phyloP scores from a whole-genome alignment of 164 flowering plant species.

The Sextonia rubra region DNA sequence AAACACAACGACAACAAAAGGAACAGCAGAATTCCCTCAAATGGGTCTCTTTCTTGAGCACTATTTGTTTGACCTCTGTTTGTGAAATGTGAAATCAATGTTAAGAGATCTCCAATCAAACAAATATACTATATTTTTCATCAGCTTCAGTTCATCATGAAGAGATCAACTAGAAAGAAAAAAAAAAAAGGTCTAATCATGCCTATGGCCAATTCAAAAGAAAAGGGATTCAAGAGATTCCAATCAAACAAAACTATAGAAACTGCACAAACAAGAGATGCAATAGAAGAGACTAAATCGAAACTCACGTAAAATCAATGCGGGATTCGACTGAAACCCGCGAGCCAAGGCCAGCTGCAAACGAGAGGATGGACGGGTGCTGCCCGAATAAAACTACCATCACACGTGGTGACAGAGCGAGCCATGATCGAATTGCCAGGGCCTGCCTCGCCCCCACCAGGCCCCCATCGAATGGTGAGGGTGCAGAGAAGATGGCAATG shows the following conservation, averaged over 20 bases:
- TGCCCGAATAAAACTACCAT: conserved; percentile 65
- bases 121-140: background rate
- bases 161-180: background rate
- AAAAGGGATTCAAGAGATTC: background rate
- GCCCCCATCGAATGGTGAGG: conserved; percentile 47
- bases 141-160: background rate
- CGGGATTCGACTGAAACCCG: conserved; percentile 62
- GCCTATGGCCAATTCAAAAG: background rate
- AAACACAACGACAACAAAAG: background rate
- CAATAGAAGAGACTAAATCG: background rate
- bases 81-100: background rate
- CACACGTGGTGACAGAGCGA: conserved; percentile 55
- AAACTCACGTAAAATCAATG: conserved; percentile 87
- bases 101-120: background rate
- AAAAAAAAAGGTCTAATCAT: no score
- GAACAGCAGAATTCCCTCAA: background rate
- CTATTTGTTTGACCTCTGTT: background rate
- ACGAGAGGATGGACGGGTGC: conserved; percentile 42
- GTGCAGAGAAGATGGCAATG: conserved; percentile 65
- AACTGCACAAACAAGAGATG: background rate
- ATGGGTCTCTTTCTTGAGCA: background rate
- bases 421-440: conserved; percentile 85
- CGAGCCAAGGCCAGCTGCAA: conserved; percentile 45
- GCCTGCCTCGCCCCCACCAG: conserved; percentile 50
- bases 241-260: background rate